These are phyloP conservation scores for Epichloe hybrida DNA, from an alignment of 2,329 filamentous ascomycete species.

Conservation along the genomic window DNA sequence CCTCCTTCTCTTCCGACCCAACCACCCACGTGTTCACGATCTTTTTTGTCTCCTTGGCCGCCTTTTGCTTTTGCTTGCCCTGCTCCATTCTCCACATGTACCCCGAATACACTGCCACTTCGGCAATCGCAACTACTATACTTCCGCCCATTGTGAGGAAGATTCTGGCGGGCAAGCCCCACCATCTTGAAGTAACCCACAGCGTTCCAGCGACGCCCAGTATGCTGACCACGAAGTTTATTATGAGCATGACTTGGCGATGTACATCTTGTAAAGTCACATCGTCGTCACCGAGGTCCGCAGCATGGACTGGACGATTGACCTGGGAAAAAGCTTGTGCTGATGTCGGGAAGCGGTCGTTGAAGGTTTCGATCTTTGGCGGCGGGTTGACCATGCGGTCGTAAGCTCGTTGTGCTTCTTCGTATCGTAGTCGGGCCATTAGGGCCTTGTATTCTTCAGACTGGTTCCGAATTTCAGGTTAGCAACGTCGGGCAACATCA, in stretches of 20 bases:
- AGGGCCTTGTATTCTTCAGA: constrained; percentile 72
- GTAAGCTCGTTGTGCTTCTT: constrained; percentile 74
- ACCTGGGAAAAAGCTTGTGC: constrained; percentile 43
- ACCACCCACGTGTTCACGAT: constrained; percentile 62
- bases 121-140: constrained; percentile 56
- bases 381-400: constrained; percentile 61
- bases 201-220: constrained; percentile 64
- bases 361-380: constrained; percentile 41
- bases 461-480: constrained; percentile 25
- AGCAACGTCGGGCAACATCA: neutral
- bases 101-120: constrained; percentile 63
- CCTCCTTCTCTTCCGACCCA: constrained; percentile 22
- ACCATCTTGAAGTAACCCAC: constrained; percentile 67
- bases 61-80: constrained; percentile 49
- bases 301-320: constrained; percentile 31
- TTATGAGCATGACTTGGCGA: constrained; percentile 68
- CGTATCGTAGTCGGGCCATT: constrained; percentile 71
- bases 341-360: constrained; percentile 42
- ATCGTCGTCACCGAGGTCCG: constrained; percentile 45
- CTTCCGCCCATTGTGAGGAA: constrained; percentile 60
- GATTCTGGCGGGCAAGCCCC: constrained; percentile 56
- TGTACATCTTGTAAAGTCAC: constrained; percentile 61
- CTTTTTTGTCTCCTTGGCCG: constrained; percentile 53
- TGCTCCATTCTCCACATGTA: constrained; percentile 61
- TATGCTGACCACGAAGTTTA: constrained; percentile 83